phyloP scores from a whole-genome alignment of 129 eudicot species.

The Arctium lappa region DNA sequence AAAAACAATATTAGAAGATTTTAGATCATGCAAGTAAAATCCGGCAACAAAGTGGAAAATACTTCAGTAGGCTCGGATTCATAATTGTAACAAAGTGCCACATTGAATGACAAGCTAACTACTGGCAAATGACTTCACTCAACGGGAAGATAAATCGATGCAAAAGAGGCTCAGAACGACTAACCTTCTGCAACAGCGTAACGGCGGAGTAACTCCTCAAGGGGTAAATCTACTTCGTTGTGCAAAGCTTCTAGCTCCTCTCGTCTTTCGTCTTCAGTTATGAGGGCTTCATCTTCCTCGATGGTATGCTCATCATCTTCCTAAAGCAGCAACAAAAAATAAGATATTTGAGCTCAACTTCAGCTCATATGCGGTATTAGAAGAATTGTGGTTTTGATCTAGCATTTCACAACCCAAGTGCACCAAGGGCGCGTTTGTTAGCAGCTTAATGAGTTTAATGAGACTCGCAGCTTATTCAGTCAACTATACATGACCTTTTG shows the following conservation, averaged over 20 bases:
- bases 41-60: too few relatives aligned
- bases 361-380: not conserved
- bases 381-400: not conserved
- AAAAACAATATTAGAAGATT: too few relatives aligned
- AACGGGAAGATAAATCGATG: not conserved
- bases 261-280: conserved; percentile 78
- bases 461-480: too few relatives aligned
- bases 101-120: too few relatives aligned
- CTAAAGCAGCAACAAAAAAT: conserved; percentile 51
- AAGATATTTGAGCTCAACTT: conserved; percentile 25
- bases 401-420: not conserved
- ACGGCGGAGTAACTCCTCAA: conserved; percentile 79
- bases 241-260: conserved; percentile 88
- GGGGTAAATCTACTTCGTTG: conserved; percentile 83
- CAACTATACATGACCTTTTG: too few relatives aligned
- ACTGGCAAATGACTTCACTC: not conserved
- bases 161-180: conserved; percentile 6
- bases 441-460: too few relatives aligned
- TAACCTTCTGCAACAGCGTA: conserved; percentile 59
- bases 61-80: too few relatives aligned
- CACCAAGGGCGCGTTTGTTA: not conserved
- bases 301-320: conserved; percentile 96
- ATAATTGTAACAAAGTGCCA: too few relatives aligned
- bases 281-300: conserved; percentile 94
- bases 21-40: too few relatives aligned